A percentile compares a stretch with the other conserved stretches of the same genome.
Conservation (phyloP, 192 early-diverging fungal species). For the Kickxella alabastrina region DNA sequence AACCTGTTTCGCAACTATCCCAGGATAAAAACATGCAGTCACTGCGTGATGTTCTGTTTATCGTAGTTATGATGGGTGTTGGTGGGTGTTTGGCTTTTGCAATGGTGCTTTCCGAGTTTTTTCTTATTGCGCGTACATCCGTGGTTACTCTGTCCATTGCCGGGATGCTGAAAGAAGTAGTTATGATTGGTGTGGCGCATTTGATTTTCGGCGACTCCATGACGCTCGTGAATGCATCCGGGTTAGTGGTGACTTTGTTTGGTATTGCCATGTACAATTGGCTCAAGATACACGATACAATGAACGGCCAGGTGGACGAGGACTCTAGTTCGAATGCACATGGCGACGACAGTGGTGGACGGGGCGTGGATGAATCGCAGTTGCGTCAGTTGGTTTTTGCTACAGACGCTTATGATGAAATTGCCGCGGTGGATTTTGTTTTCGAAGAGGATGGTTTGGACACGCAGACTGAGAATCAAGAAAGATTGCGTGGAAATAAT, state of each 20-base stretch:
- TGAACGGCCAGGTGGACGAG: too few relatives aligned
- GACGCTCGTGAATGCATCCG: slow-evolving; percentile 68
- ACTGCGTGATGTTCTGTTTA: slow-evolving; percentile 7
- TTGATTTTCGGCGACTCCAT: slow-evolving; percentile 81
- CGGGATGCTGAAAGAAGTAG: slow-evolving; percentile 85
- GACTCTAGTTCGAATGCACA: too few relatives aligned
- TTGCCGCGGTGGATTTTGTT: slow-evolving; percentile 4
- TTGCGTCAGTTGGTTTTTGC: slow-evolving; percentile 28
- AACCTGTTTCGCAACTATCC: slow-evolving; percentile 34
- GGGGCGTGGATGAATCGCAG: slow-evolving; percentile 8
- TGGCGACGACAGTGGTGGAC: background rate
- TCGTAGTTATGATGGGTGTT: slow-evolving; percentile 53
- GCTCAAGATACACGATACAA: slow-evolving; percentile 57
- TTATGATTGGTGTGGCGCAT: slow-evolving; percentile 69
- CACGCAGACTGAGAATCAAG: background rate
- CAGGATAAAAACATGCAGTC: slow-evolving; percentile 30
- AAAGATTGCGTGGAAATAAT: background rate
- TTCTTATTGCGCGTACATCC: slow-evolving; percentile 75
- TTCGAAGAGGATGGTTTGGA: background rate
- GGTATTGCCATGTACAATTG: slow-evolving; percentile 79
- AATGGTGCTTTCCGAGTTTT: slow-evolving; percentile 85
- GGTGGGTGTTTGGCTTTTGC: slow-evolving; percentile 83
- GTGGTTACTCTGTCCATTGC: slow-evolving; percentile 86
- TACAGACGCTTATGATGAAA: slow-evolving; percentile 27
- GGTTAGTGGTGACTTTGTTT: slow-evolving; percentile 73